Evolutionary conservation across 768 basidiomycete genomes (phyloP).

Genomic region (Podaxis sp.): DNA sequence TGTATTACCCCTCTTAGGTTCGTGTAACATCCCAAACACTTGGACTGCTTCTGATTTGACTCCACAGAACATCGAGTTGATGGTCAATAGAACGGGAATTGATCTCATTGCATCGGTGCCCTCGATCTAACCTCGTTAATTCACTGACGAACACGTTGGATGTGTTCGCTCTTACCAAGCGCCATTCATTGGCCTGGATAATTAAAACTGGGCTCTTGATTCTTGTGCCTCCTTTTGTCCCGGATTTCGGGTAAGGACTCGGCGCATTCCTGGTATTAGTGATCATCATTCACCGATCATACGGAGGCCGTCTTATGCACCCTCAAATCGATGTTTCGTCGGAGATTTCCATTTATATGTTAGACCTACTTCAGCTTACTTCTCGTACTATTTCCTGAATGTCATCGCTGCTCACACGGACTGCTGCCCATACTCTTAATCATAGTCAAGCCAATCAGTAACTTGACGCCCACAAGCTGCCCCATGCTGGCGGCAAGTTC

Average conservation of each 20-base stretch:
- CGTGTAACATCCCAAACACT: constrained; percentile 21
- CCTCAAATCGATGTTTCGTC: neutral
- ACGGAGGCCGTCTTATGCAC: neutral
- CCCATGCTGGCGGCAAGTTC: neutral
- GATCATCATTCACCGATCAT: neutral
- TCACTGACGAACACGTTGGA: neutral
- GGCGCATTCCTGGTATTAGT: neutral
- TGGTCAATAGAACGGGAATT: constrained; percentile 2
- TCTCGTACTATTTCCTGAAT: neutral
- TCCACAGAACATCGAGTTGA: constrained; percentile 22
- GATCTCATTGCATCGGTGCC: neutral
- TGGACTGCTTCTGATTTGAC: constrained; percentile 6
- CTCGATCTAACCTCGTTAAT: neutral
- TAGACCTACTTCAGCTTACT: neutral
- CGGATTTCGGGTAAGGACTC: neutral
- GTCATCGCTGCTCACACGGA: neutral
- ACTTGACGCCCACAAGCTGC: neutral
- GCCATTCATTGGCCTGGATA: neutral
- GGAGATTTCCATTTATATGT: constrained; percentile 1
- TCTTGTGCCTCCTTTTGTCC: neutral
- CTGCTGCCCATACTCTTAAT: neutral
- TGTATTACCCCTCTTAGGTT: constrained; percentile 74
- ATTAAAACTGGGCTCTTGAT: neutral
- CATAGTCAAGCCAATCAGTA: neutral
- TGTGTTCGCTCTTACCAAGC: neutral